Conservation (phyloP, 1,284 basidiomycete species). For the Marasmius sp. region DNA sequence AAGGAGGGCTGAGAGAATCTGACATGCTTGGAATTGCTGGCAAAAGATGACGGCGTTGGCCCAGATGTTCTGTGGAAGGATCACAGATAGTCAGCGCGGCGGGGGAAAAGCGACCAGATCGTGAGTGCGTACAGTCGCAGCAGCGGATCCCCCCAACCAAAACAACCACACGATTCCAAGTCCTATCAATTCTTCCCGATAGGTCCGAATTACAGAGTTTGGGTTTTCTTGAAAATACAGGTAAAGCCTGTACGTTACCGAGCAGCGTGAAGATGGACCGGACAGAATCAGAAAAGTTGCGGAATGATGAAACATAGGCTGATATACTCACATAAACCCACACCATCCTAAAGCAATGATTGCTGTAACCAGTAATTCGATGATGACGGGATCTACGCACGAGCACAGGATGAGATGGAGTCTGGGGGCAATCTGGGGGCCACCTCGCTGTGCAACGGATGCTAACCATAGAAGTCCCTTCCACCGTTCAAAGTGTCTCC, state of each 20-base stretch:
- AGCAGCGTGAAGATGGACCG: background rate
- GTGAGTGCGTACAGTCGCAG: background rate
- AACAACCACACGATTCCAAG: background rate
- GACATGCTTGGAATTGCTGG: background rate
- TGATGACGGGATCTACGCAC: constrained; percentile 15
- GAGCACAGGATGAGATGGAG: background rate
- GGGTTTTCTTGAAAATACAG: background rate
- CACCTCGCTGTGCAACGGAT: background rate
- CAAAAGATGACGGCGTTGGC: background rate
- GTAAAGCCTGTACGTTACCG: background rate
- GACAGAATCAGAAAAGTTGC: too few species aligned
- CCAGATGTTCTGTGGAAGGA: background rate
- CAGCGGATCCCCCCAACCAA: background rate
- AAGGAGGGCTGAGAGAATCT: background rate
- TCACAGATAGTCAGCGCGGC: too few species aligned
- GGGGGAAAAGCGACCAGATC: too few species aligned
- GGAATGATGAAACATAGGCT: too few species aligned
- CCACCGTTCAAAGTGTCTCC: constrained; percentile 22
- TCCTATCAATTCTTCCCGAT: background rate
- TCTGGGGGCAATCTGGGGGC: background rate
- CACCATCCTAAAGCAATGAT: background rate
- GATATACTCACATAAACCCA: background rate
- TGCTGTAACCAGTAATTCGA: constrained; percentile 14
- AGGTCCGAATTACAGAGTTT: background rate
- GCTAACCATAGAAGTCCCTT: background rate